Base-by-base conservation (phyloP, 1,284 basidiomycete species). In the Laetiporus sulphureus region DNA sequence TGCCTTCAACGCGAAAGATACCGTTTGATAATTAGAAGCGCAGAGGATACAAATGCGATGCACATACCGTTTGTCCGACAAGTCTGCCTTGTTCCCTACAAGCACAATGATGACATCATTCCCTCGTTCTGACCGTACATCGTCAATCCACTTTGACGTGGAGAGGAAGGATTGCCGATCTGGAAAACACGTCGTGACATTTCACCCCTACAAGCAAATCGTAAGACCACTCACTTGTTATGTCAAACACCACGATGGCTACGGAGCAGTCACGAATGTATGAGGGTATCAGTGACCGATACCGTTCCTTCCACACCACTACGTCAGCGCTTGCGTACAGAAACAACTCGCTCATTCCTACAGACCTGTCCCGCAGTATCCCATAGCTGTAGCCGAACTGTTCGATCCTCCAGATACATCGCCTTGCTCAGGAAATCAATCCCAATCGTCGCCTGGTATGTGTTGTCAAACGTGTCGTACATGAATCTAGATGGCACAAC, bases 381-480 rank as follows among this genome's bases (percentile, higher is more conserved):
- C 94, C 94, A 99, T 7, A 99, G 72, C 63, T 99, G 96, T 66
- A 99, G 68, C 59, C 96, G 78, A 36, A 99, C 95, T 2, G 96
- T 99, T 56, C 96, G 74, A 70, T 99, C 96, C 62, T 99, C 96
- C 45, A 99, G 77, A 66, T 99, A 99, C 92, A 99, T 96, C 0
- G 96, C 99, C 75, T 99, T 99, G 68, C 91, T 95, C 63, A 99
- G 71, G 64, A 99, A 99, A 71, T 99, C 96, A 66, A 98, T 99
- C 50, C 96, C 96, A 61, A 99, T 99, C 11, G 96, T 99, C 11
- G 96, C 96, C 66, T 99, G 96, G 65, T 99, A 99, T 35, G 95
- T 99, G 67, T 96, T 97, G 73, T 99, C 96, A 64, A 99, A 99
- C 0, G 96, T 98, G 68, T 99, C 96, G 65, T 99, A 99, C 95